Conservation (phyloP, 768 basidiomycete genomes). For the Chalciporus pseudorubinellus region DNA sequence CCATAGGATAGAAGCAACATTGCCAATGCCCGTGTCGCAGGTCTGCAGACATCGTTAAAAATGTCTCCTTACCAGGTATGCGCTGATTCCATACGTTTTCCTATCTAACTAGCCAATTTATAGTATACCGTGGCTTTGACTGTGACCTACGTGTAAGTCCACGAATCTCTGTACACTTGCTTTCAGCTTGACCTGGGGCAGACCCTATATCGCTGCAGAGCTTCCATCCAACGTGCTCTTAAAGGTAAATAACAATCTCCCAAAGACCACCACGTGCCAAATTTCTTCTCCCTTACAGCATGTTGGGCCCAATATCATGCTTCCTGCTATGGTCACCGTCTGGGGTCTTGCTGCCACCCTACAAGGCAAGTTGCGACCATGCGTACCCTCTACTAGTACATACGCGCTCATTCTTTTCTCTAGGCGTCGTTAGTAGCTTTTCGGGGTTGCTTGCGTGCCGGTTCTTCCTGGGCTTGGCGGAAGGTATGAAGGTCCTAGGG, state of each 20-base stretch:
- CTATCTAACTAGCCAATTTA: not conserved
- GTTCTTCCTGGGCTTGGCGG: slow-evolving; percentile 48
- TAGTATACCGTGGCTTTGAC: slow-evolving; percentile 37
- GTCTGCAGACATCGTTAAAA: slow-evolving; percentile 51
- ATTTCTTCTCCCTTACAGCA: slow-evolving; percentile 17
- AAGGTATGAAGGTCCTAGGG: slow-evolving; percentile 39
- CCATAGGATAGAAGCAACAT: slow-evolving; percentile 44
- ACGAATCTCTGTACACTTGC: no score
- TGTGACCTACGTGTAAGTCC: slow-evolving; percentile 25
- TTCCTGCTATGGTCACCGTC: slow-evolving; percentile 59
- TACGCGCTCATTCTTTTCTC: no score
- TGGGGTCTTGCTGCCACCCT: slow-evolving; percentile 69
- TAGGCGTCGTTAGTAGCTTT: slow-evolving; percentile 46
- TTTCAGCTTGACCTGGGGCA: slow-evolving; percentile 9
- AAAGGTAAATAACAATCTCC: slow-evolving; percentile 30
- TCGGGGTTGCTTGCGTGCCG: slow-evolving; percentile 50
- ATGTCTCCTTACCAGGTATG: slow-evolving; percentile 23
- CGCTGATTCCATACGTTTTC: not conserved
- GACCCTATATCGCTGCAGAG: slow-evolving; percentile 57
- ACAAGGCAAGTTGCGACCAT: slow-evolving; percentile 44
- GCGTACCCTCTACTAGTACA: not conserved
- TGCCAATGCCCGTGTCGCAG: slow-evolving; percentile 60
- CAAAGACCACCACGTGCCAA: not conserved
- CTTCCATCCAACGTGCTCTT: slow-evolving; percentile 60
- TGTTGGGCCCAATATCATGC: slow-evolving; percentile 54